Evolutionary conservation across 192 early-diverging fungal genomes (phyloP), one percentile per base, ranked within the genome.

Genomic region (Glomus cerebriforme): DNA sequence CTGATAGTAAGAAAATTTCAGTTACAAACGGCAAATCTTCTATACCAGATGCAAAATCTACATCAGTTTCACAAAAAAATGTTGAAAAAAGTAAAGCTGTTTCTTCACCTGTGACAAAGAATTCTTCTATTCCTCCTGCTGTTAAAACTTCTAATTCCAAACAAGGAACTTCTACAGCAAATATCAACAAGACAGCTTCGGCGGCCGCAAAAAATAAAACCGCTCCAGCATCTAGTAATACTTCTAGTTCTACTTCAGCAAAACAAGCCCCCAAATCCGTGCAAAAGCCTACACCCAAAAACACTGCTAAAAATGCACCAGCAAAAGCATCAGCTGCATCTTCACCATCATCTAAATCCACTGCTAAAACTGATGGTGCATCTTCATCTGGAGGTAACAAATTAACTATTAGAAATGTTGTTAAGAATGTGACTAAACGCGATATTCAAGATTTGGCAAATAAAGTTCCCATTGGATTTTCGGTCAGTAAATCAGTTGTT

Each of bases 41-140:
- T 17, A 10, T n/a, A 15, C 29, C 63, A 31, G 63, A 65, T 19
- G 19, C 26, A 17, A 65, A 65, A 32, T 31, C 63, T 15, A 15
- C 29, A 19, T 65, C 63, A 31, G 13, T 29, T 65, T 65, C 27
- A 65, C 63, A 65, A 19, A 65, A 65, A 65, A 65, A 65, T 31
- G 63, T 31, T 29, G 63, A 65, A 31, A 27, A 31, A 65, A 31
- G 5, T 19, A 65, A 65, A 32, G 31, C 27, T 24, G 15, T n/a
- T 27, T 0, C 0, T 5, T 24, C 63, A 19, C 22, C 63, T 31
- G 31, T 12, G 13, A 65, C 63, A 27, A 65, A 65, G 13, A 31
- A 65, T 65, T 13, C 63, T 31, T 19, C 63, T n/a, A 31, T 29
- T 17, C 13, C n/a, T 26, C 7, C 63, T n/a, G 62, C 15, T 13